phyloP scores from a whole-genome alignment of 192 early-diverging fungal genomes.

The Spinellus fusiger region DNA sequence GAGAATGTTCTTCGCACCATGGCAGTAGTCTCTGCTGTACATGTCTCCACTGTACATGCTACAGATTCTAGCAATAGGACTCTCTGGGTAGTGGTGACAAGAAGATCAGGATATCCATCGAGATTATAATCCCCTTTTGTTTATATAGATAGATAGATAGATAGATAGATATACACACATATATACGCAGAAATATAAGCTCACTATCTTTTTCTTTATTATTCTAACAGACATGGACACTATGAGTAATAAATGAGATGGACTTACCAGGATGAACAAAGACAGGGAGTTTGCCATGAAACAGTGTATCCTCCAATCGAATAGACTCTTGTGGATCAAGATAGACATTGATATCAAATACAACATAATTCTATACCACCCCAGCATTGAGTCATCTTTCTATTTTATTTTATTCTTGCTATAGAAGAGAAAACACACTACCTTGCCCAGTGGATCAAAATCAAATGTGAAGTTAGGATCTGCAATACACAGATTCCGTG shows the following conservation, averaged over 20 bases:
- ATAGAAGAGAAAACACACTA: slow-evolving; percentile 19
- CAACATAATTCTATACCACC: slow-evolving; percentile 28
- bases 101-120: slow-evolving; percentile 89
- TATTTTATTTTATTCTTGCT: slow-evolving; percentile 3
- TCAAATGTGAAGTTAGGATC: slow-evolving; percentile 70
- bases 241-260: too few relatives aligned
- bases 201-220: background rate
- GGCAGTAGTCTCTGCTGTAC: slow-evolving; percentile 33
- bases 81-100: slow-evolving; percentile 52
- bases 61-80: slow-evolving; percentile 66
- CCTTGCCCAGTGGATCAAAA: slow-evolving; percentile 33
- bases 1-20: slow-evolving; percentile 57
- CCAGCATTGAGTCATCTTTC: slow-evolving; percentile 3
- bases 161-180: too few relatives aligned
- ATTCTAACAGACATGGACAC: background rate
- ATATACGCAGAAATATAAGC: background rate
- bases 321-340: slow-evolving; percentile 46
- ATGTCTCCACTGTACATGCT: slow-evolving; percentile 45
- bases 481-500: slow-evolving; percentile 65
- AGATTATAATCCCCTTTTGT: slow-evolving; percentile 71
- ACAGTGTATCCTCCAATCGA: slow-evolving; percentile 34
- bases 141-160: background rate
- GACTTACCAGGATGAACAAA: slow-evolving; percentile 45
- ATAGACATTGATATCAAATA: slow-evolving; percentile 34
- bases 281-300: slow-evolving; percentile 50